Evolutionary conservation across 805 yeast species (phyloP).

Genomic region (Cyberlindnera subsufficiens): DNA sequence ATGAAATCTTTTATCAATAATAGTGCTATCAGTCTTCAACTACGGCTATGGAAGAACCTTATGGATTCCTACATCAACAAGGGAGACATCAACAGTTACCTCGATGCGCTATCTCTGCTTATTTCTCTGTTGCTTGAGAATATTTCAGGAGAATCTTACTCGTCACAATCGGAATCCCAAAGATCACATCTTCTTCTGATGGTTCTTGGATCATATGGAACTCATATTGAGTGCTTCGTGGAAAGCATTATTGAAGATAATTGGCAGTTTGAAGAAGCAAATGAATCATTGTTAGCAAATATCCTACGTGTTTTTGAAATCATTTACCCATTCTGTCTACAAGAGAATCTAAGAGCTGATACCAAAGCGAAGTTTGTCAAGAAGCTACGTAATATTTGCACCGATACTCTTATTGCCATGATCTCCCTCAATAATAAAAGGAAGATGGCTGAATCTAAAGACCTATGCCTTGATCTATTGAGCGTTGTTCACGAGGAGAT

Average conservation of each 20-base stretch:
- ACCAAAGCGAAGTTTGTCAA: slow-evolving; percentile 6
- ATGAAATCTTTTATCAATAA: slow-evolving; percentile 54
- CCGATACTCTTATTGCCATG: slow-evolving; percentile 32
- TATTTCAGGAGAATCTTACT: slow-evolving; percentile 20
- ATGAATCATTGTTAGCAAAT: slow-evolving; percentile 12
- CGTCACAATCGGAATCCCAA: slow-evolving; percentile 20
- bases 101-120: slow-evolving; percentile 46
- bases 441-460: slow-evolving; percentile 3
- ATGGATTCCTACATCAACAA: slow-evolving; percentile 45
- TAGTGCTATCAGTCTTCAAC: slow-evolving; percentile 59
- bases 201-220: slow-evolving; percentile 48
- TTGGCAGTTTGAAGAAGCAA: slow-evolving; percentile 28
- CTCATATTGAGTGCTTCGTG: slow-evolving; percentile 36
- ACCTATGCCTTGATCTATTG: slow-evolving; percentile 38
- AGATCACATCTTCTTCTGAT: slow-evolving; percentile 41
- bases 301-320: slow-evolving; percentile 33
- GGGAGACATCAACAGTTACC: slow-evolving; percentile 29
- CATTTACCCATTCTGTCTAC: slow-evolving; percentile 26
- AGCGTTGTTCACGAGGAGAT: slow-evolving; percentile 65
- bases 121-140: slow-evolving; percentile 37
- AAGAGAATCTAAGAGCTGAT: slow-evolving; percentile 24
- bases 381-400: slow-evolving; percentile 34
- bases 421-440: slow-evolving; percentile 29
- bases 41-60: slow-evolving; percentile 72
- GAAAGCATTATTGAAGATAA: slow-evolving; percentile 19